phyloP scores from a whole-genome alignment of 129 eudicot species.

The Mikania micrantha region DNA sequence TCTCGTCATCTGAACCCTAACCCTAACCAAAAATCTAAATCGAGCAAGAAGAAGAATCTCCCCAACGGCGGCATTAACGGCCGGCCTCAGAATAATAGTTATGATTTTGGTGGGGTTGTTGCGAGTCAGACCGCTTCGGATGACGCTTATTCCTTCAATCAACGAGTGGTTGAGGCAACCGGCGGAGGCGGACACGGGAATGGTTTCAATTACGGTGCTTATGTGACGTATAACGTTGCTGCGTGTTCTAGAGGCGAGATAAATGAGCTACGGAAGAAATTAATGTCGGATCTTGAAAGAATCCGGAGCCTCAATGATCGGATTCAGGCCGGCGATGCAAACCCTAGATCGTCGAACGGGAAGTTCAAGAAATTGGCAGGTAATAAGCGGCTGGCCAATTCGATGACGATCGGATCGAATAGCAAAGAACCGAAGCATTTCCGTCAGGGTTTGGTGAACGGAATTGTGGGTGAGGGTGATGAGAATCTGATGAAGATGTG shows the following conservation, averaged over 20 bases:
- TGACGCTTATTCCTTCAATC: slow-evolving; percentile 73
- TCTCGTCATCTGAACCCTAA: slow-evolving; percentile 45
- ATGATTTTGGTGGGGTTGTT: slow-evolving; percentile 26
- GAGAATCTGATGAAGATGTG: slow-evolving; percentile 61
- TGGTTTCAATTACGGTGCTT: slow-evolving; percentile 38
- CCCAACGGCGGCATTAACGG: slow-evolving; percentile 29
- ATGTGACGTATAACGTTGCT: slow-evolving; percentile 41
- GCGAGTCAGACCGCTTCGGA: slow-evolving; percentile 54
- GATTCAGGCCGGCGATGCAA: slow-evolving; percentile 47
- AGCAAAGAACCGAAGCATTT: slow-evolving; percentile 26
- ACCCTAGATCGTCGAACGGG: slow-evolving; percentile 34
- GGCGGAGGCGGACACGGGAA: slow-evolving; percentile 5
- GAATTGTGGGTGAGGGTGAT: slow-evolving; percentile 3
- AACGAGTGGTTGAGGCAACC: slow-evolving; percentile 20
- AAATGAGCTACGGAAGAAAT: slow-evolving; percentile 44
- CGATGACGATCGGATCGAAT: slow-evolving; percentile 31
- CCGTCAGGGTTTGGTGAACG: slow-evolving; percentile 8
- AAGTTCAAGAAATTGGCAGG: slow-evolving; percentile 43
- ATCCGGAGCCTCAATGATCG: slow-evolving; percentile 63
- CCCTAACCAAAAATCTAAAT: slow-evolving; percentile 42
- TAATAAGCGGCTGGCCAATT: slow-evolving; percentile 35
- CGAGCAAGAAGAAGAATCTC: slow-evolving; percentile 58
- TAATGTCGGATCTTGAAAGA: slow-evolving; percentile 59
- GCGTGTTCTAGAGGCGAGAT: slow-evolving; percentile 49
- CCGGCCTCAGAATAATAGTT: slow-evolving; percentile 12